Conservation (phyloP, 1,284 basidiomycete genomes). For the Coriolopsis trogii region DNA sequence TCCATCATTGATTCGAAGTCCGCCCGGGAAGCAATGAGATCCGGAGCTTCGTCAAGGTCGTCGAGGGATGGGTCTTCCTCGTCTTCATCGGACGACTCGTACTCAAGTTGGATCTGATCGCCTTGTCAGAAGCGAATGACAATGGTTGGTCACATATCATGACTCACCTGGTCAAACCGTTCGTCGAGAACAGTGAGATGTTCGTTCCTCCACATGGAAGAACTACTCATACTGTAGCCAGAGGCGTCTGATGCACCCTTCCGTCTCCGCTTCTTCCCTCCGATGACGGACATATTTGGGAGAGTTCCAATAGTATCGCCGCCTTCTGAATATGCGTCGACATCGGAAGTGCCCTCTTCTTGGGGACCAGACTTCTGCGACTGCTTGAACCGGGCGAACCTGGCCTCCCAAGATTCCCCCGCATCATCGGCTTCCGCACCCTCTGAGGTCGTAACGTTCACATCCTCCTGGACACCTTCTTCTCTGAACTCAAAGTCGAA, state of each 20-base stretch:
- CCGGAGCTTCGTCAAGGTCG: constrained; percentile 67
- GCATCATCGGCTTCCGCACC: constrained; percentile 27
- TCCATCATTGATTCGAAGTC: constrained; percentile 94
- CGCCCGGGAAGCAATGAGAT: constrained; percentile 78
- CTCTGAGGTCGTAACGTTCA: constrained; percentile 24
- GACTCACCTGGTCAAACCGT: constrained; percentile 85
- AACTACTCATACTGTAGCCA: constrained; percentile 96
- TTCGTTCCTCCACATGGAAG: constrained; percentile 93
- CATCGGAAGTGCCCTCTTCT: constrained; percentile 46
- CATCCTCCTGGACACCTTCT: constrained; percentile 46
- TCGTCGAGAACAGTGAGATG: constrained; percentile 90
- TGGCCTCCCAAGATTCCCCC: constrained; percentile 65
- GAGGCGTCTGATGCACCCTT: constrained; percentile 84
- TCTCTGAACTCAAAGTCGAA: constrained; percentile 74
- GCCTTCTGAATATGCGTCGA: constrained; percentile 65
- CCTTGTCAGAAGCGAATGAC: not conserved
- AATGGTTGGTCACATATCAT: not conserved
- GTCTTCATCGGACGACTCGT: constrained; percentile 66
- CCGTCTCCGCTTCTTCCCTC: constrained; percentile 75
- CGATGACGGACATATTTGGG: constrained; percentile 73
- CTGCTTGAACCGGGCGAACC: constrained; percentile 80
- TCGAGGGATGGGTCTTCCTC: constrained; percentile 51
- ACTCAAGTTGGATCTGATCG: constrained; percentile 74
- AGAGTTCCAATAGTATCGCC: constrained; percentile 81
- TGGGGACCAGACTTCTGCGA: constrained; percentile 41